Conservation (phyloP, 163 green algal species). For the Volvox carteri region DNA sequence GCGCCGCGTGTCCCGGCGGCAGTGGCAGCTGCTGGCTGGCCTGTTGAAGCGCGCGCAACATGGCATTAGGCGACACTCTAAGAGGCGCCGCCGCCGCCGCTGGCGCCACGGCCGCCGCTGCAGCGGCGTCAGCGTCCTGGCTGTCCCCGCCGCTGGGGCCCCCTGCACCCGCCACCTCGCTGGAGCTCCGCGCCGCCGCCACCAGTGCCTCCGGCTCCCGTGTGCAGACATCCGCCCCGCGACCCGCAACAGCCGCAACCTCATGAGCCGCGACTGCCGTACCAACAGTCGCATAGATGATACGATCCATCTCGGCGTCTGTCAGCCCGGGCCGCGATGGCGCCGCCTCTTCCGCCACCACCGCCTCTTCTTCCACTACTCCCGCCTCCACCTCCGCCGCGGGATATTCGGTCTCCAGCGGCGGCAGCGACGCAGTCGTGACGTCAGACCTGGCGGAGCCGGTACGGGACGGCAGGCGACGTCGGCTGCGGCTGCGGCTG, state of each 20-base stretch:
- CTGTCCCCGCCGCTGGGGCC: neutral
- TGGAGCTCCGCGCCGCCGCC: too few relatives aligned
- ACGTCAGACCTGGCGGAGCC: slow-evolving; percentile 15
- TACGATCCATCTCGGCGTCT: too few relatives aligned
- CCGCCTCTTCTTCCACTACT: neutral
- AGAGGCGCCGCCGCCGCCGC: neutral
- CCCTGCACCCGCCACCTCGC: neutral
- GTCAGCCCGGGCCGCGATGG: too few relatives aligned
- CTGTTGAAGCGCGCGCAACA: neutral
- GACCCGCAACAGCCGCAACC: too few relatives aligned
- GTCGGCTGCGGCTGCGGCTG: neutral
- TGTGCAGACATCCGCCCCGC: too few relatives aligned
- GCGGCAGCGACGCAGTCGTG: slow-evolving; percentile 37
- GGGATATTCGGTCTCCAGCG: slow-evolving; percentile 49
- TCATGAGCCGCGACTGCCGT: too few relatives aligned
- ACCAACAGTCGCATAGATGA: too few relatives aligned
- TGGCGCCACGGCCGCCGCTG: neutral
- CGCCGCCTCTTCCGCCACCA: neutral
- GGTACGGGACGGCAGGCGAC: neutral
- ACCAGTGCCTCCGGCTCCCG: neutral
- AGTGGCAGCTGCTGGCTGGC: slow-evolving; percentile 10
- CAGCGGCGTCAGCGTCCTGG: neutral
- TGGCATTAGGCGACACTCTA: neutral
- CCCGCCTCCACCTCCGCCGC: neutral
- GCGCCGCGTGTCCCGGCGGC: slow-evolving; percentile 19